A percentile compares a stretch with the other conserved stretches of the same genome.
Evolutionary conservation across 2,329 filamentous ascomycete species (phyloP).

Genomic region (Xylaria hypoxylon): DNA sequence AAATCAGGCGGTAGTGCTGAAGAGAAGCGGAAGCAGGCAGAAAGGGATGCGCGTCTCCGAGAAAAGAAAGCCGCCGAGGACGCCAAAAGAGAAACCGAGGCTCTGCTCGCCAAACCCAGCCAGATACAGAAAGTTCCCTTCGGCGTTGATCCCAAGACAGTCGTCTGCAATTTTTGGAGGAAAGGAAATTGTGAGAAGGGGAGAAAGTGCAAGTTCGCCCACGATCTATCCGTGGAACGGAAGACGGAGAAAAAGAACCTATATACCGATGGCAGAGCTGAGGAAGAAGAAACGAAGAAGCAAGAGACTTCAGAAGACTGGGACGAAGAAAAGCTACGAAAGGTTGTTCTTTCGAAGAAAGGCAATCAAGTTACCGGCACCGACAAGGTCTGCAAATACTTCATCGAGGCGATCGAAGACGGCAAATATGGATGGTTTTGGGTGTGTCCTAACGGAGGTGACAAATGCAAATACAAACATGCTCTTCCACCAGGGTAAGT

Average conservation of each 20-base stretch:
- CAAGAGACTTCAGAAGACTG: constrained; percentile 94
- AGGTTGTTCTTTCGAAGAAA: constrained; percentile 94
- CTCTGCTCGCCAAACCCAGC: constrained; percentile 88
- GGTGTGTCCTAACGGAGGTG: constrained; percentile 94
- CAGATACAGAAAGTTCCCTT: constrained; percentile 99
- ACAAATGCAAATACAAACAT: constrained; percentile 99
- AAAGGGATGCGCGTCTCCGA: constrained; percentile 76
- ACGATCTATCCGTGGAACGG: constrained; percentile 88
- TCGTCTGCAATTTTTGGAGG: constrained; percentile 96
- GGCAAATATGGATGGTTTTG: constrained; percentile 99
- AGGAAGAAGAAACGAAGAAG: constrained; percentile 83
- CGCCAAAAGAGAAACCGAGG: constrained; percentile 81
- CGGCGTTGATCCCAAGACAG: constrained; percentile 97
- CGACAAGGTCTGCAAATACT: constrained; percentile 99
- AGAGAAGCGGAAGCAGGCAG: constrained; percentile 81
- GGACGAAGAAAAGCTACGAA: constrained; percentile 95
- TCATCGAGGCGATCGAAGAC: constrained; percentile 96
- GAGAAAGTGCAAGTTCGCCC: constrained; percentile 97
- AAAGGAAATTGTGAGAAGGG: constrained; percentile 98
- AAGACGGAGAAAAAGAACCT: constrained; percentile 93
- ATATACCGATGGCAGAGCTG: constrained; percentile 84
- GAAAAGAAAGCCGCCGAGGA: constrained; percentile 93
- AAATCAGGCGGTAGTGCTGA: constrained; percentile 83
- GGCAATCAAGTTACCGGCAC: constrained; percentile 95
- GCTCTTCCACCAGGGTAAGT: constrained; percentile 92